Base-by-base conservation (phyloP, 345 rosid species). In the Jatropha curcas region DNA sequence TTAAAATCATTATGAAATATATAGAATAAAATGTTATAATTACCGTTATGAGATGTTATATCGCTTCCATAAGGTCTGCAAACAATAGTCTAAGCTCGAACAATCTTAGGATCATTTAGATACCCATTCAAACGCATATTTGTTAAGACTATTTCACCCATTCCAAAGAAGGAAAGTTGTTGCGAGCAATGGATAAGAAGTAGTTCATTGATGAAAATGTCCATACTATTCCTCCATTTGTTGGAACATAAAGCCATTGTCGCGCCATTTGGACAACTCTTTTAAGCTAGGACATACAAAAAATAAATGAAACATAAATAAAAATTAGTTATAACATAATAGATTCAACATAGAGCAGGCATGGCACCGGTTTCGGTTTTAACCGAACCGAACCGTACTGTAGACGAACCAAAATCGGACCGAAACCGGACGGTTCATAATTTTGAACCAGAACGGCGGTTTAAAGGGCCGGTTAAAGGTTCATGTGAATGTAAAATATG, bases 11-110 rank as follows among this genome's bases (percentile, higher is more conserved):
- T n/a, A n/a, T 16, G 17, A 48, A 13, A 48, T 6, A 17, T 2
- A 17, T 48, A 17, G 1, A 48, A 48, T 4, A 16, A 48, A 13
- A 39, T 1, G 10, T 39, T 39, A n/a, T 39, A 30, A n/a, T n/a
- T n/a, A n/a, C n/a, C n/a, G n/a, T n/a, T 28, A 48, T 1, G 17
- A 1, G 4, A 4, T 1, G 57, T 67, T 16, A 65, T 57, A 60
- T 77, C 80, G 57, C n/a, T n/a, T 77, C 75, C 74, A 71, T 57
- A 14, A 70, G n/a, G 65, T 34, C 79, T 70, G 19, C 66, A 53
- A 10, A 70, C 25, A 28, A 46, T 28, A 1, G 71, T 0, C 24
- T 72, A 31, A 41, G 67, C 67, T 27, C 20, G 37, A 13, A 76
- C 31, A 3, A 76, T 65, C 52, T 57, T 33, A 24, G 80, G 71